phyloP scores from a whole-genome alignment of 495 filamentous ascomycete genomes.

The Staphylotrichum tortipilum region DNA sequence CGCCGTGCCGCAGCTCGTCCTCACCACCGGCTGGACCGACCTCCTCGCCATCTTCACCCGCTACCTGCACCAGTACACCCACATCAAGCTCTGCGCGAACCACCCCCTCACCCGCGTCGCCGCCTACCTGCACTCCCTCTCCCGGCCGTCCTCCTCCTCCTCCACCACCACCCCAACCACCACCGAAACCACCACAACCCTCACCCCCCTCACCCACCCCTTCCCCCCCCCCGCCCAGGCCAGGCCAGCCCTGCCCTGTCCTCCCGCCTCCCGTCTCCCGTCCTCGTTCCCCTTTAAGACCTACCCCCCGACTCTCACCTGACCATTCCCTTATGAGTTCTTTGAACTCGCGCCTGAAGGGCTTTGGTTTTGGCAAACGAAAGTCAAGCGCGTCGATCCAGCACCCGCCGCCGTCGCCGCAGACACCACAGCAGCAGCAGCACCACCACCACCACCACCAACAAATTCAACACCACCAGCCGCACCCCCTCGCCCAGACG shows the following conservation, averaged over 20 bases:
- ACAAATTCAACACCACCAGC: too few species aligned
- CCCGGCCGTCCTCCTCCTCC: too few species aligned
- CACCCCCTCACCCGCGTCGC: constrained; percentile 20
- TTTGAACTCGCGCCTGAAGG: constrained; percentile 53
- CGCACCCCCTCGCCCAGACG: too few species aligned
- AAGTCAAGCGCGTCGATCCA: constrained; percentile 44
- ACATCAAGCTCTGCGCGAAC: constrained; percentile 9
- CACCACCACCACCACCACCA: too few species aligned
- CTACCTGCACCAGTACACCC: constrained; percentile 15
- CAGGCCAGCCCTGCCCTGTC: too few species aligned
- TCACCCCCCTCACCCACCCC: constrained; percentile 5
- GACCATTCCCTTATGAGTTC: constrained; percentile 45
- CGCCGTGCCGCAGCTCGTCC: constrained; percentile 21
- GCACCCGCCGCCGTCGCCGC: constrained; percentile 7
- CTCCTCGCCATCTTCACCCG: constrained; percentile 20
- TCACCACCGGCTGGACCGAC: constrained; percentile 15
- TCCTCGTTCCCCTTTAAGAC: constrained; percentile 21
- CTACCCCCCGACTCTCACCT: constrained; percentile 4
- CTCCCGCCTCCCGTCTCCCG: too few species aligned
- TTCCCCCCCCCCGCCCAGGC: neutral
- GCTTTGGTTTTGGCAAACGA: constrained; percentile 50
- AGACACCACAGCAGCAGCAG: too few species aligned
- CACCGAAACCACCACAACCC: neutral
- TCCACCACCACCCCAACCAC: too few species aligned
- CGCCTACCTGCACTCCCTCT: neutral